Percentiles rank a stretch among this genome's conserved stretches.
These are phyloP conservation scores for Rosellinia necatrix DNA, from an alignment of 2,329 filamentous ascomycete species.

Conservation along the genomic window DNA sequence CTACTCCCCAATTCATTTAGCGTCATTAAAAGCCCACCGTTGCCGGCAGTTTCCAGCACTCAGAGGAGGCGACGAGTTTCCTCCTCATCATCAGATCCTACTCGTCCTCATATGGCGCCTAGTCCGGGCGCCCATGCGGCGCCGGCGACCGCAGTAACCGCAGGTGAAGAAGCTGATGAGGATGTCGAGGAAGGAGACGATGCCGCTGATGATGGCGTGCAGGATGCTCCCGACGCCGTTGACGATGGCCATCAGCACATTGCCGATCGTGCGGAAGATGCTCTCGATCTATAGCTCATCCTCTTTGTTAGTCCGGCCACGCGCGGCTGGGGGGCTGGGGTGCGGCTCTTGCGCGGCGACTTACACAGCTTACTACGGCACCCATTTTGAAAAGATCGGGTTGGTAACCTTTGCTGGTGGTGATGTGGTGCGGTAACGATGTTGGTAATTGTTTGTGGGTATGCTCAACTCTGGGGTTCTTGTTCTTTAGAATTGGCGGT, in stretches of 20 bases:
- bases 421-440: constrained; percentile 8
- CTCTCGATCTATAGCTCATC: constrained; percentile 56
- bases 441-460: constrained; percentile 17
- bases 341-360: constrained; percentile 43
- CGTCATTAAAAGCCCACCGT: too few relatives aligned
- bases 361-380: constrained; percentile 82
- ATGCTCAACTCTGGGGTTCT: constrained; percentile 7
- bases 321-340: neutral
- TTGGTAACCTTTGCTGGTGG: neutral
- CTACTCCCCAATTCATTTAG: too few relatives aligned
- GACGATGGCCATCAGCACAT: constrained; percentile 69
- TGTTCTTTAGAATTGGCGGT: neutral
- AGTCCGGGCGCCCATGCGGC: constrained; percentile 27
- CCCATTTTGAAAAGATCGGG: constrained; percentile 64
- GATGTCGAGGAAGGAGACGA: constrained; percentile 68
- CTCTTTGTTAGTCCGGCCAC: constrained; percentile 32
- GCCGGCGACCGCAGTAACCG: constrained; percentile 46
- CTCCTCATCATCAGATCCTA: constrained; percentile 35
- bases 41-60: too few relatives aligned
- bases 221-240: constrained; percentile 68
- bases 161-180: constrained; percentile 69
- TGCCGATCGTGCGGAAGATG: constrained; percentile 67
- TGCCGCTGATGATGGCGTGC: constrained; percentile 68
- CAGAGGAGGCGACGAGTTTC: too few relatives aligned
- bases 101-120: constrained; percentile 41